Percentiles rank a stretch among this genome's conserved stretches.
phyloP scores from a whole-genome alignment of 108 stramenopile genomes.

The Cyclostephanos tholiformis region DNA sequence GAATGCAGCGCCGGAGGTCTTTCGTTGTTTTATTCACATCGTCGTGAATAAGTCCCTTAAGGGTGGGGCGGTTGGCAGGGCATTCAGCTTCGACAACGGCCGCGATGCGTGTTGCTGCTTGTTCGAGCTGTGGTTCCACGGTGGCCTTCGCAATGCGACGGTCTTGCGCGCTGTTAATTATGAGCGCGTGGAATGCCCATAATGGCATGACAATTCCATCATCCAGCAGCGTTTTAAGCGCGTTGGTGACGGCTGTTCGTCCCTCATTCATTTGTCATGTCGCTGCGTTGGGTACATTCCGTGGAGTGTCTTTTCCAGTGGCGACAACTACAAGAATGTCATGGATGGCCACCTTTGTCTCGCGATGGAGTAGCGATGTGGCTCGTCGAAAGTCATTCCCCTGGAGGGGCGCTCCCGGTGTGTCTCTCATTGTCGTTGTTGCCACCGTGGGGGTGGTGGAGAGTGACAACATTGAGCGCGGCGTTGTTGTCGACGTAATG shows the following conservation, averaged over 20 bases:
- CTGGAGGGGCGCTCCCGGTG: background rate
- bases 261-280: background rate
- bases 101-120: too few relatives aligned
- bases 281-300: too few relatives aligned
- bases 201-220: background rate
- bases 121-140: too few relatives aligned
- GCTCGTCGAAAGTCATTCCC: too few relatives aligned
- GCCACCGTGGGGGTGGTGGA: constrained; percentile 1
- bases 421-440: background rate
- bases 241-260: too few relatives aligned
- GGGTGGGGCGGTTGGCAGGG: constrained; percentile 3
- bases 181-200: background rate
- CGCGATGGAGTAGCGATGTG: too few relatives aligned
- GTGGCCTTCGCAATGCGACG: too few relatives aligned
- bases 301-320: too few relatives aligned
- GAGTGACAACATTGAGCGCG: background rate
- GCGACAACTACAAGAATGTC: too few relatives aligned
- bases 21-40: background rate
- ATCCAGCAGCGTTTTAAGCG: background rate
- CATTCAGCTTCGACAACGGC: background rate
- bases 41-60: background rate
- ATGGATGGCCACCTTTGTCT: background rate
- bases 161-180: background rate
- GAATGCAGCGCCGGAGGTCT: too few relatives aligned
- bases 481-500: background rate